Evolutionary conservation across 2,329 filamentous ascomycete species (phyloP), one percentile per base, ranked within the genome.

Genomic region (Colletotrichum somersetense): DNA sequence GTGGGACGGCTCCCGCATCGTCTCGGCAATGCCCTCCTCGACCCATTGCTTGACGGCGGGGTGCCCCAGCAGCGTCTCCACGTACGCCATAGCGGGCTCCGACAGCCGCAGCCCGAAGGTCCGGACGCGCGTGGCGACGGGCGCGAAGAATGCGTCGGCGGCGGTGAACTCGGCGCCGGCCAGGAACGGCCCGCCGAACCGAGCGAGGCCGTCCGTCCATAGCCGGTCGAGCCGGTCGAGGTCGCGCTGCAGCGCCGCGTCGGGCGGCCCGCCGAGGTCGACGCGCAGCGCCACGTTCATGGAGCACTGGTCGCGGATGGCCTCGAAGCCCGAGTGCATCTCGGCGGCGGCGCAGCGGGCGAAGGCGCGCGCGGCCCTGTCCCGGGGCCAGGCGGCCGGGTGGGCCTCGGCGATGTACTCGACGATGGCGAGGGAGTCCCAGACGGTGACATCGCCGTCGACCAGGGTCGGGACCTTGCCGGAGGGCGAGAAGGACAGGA

Each of bases 351-450:
- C 85, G 38, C 77, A 78, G 48, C 85, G 79, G 18, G 85, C 85
- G 72, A 82, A 83, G 1, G 85, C 83, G 14, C 84, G 80, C 2
- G 84, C 81, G 5, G 77, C 75, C 16, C 76, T 62, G 69, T 83
- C 81, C 7, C 66, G 62, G 0, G 86, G 85, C 82, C 85, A 87
- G 0, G 83, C 80, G n/a, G 69, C 71, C 0, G 84, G 82, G 62
- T 84, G 75, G 26, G 75, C 74, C 70, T 87, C 85, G 23, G 84
- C 83, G 5, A 87, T 76, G 74, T 83, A 84, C 67, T 87, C 85
- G 78, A 78, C 78, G 59, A 88, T 87, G 67, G 86, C 82, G 18
- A 87, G 79, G 0, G 85, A 87, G 72, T 88, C 86, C 77, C 81
- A 84, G 8, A 82, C 71, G 42, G 83, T 77, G 14, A 75, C 68